Percentiles rank a stretch among this genome's conserved stretches.
Conservation (phyloP, 768 basidiomycete species). For the Trametes sanguinea region DNA sequence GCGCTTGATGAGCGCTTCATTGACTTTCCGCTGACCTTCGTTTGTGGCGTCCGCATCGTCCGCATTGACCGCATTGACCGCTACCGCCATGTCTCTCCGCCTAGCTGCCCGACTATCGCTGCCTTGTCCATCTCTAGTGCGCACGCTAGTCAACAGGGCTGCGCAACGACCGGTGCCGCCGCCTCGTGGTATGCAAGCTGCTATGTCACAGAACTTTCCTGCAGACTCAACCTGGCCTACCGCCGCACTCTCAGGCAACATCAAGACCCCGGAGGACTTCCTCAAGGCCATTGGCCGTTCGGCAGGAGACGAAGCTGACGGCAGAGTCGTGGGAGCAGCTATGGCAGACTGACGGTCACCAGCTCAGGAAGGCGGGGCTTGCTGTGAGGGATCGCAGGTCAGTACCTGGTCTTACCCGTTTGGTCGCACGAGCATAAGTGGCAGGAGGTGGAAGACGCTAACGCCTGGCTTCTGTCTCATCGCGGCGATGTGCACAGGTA, state of each 20-base stretch:
- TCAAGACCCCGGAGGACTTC: constrained; percentile 62
- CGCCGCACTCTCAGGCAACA: constrained; percentile 40
- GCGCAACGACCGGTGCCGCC: constrained; percentile 38
- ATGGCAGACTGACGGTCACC: constrained; percentile 59
- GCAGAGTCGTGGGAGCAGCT: constrained; percentile 72
- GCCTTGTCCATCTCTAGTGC: constrained; percentile 20
- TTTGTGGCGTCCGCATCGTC: constrained; percentile 5
- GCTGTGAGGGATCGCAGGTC: constrained; percentile 71
- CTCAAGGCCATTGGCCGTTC: constrained; percentile 74
- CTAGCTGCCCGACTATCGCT: constrained; percentile 19
- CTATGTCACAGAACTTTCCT: constrained; percentile 15
- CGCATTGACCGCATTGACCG: not conserved
- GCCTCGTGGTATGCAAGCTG: constrained; percentile 35
- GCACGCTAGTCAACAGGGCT: constrained; percentile 39
- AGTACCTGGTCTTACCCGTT: constrained; percentile 25
- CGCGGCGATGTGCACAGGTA: constrained; percentile 50
- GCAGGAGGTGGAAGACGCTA: not conserved
- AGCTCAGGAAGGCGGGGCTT: constrained; percentile 67
- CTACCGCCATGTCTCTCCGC: constrained; percentile 23
- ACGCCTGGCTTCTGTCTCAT: not conserved
- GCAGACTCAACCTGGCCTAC: not conserved
- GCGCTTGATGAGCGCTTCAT: too few species aligned
- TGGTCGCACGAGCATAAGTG: not conserved
- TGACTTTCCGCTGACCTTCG: not conserved
- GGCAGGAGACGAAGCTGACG: constrained; percentile 62